A percentile compares a stretch with the other conserved stretches of the same genome.
phyloP scores from a whole-genome alignment of 441 rosid species.

The Gossypium gossypioides region DNA sequence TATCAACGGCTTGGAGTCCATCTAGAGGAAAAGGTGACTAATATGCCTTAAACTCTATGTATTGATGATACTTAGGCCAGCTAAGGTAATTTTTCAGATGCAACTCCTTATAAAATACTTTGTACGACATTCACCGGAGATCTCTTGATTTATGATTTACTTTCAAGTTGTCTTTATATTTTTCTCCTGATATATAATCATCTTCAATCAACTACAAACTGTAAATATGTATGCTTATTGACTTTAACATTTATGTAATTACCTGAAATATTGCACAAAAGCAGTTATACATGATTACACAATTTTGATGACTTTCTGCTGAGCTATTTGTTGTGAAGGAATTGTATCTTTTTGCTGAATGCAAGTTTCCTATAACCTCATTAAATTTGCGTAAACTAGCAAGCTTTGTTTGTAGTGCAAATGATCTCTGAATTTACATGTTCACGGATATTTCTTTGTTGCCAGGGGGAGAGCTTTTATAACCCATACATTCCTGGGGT shows the following conservation, averaged over 20 bases:
- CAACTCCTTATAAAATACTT: not conserved
- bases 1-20: conserved; percentile 12
- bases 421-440: not conserved
- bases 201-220: not conserved
- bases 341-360: not conserved
- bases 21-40: conserved; percentile 3
- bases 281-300: not conserved
- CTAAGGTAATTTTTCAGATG: not conserved
- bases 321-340: not conserved
- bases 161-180: not conserved
- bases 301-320: not conserved
- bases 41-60: not conserved
- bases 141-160: not conserved
- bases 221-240: not conserved
- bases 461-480: conserved; percentile 93
- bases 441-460: conserved; percentile 11
- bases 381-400: not conserved
- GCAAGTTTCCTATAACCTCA: not conserved
- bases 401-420: not conserved
- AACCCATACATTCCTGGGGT: conserved; percentile 61
- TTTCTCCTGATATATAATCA: not conserved
- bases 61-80: not conserved
- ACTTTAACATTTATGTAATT: not conserved
- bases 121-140: not conserved
- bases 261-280: not conserved